phyloP scores from a whole-genome alignment of 2,329 filamentous ascomycete species.

The Pseudogymnoascus sp. region DNA sequence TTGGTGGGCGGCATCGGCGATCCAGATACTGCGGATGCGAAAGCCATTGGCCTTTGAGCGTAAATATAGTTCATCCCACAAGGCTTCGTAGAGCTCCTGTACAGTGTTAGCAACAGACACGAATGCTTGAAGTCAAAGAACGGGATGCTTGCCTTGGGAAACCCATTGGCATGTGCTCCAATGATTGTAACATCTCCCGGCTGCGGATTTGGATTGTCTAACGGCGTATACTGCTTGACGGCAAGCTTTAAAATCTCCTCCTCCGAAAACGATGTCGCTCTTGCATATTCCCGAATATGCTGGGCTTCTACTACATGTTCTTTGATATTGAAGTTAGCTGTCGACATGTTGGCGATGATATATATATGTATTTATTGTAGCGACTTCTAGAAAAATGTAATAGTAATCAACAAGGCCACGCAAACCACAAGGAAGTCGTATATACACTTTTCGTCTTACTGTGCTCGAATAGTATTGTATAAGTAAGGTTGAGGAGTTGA shows the following conservation, averaged over 20 bases:
- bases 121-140: slow-evolving; percentile 8
- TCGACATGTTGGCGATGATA: slow-evolving; percentile 16
- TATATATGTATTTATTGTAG: background rate
- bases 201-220: slow-evolving; percentile 58
- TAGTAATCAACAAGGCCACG: background rate
- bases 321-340: slow-evolving; percentile 52
- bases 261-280: slow-evolving; percentile 63
- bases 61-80: slow-evolving; percentile 75
- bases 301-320: slow-evolving; percentile 68
- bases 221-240: slow-evolving; percentile 83
- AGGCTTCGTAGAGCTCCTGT: slow-evolving; percentile 82
- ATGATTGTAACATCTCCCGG: slow-evolving; percentile 79
- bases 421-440: background rate
- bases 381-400: background rate
- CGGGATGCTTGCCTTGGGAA: slow-evolving; percentile 63
- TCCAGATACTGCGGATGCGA: slow-evolving; percentile 76
- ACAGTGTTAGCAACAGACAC: background rate
- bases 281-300: slow-evolving; percentile 76
- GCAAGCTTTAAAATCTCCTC: slow-evolving; percentile 67
- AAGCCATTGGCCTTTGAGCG: slow-evolving; percentile 53
- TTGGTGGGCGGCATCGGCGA: slow-evolving; percentile 81
- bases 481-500: background rate
- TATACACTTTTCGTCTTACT: background rate
- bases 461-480: background rate
- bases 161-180: slow-evolving; percentile 83